Conservation (phyloP, 805 yeast genomes). For the Ogataea minuta region DNA sequence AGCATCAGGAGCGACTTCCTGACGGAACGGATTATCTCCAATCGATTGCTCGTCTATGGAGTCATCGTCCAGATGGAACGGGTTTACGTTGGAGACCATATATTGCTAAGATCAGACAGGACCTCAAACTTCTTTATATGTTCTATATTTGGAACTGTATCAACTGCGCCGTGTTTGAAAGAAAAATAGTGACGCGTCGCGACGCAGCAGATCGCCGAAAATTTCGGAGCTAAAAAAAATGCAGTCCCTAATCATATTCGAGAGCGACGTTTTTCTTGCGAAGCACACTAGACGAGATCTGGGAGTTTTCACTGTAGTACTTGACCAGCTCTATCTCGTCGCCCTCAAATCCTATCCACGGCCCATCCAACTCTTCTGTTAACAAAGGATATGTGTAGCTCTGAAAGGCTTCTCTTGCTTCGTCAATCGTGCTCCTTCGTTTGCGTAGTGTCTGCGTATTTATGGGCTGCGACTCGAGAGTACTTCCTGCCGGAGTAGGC, state of each 20-base stretch:
- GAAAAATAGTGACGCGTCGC: constrained; percentile 6
- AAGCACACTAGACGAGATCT: constrained; percentile 18
- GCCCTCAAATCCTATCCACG: constrained; percentile 57
- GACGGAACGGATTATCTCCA: constrained; percentile 4
- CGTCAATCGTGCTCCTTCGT: constrained; percentile 54
- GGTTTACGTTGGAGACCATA: constrained; percentile 9
- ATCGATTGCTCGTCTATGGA: constrained; percentile 5
- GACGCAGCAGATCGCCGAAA: background rate
- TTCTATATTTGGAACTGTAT: constrained; percentile 9
- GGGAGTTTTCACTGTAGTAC: constrained; percentile 17
- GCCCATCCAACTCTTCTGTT: constrained; percentile 48
- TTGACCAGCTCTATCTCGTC: constrained; percentile 45
- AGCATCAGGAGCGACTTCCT: background rate
- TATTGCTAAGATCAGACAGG: background rate
- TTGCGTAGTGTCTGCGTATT: constrained; percentile 20
- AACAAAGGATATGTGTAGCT: constrained; percentile 51
- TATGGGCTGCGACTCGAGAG: constrained; percentile 4
- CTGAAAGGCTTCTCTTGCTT: constrained; percentile 50
- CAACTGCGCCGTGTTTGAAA: constrained; percentile 11
- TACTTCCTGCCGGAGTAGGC: constrained; percentile 5
- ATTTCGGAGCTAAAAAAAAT: constrained; percentile 3
- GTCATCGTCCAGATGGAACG: constrained; percentile 18
- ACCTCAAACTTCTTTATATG: constrained; percentile 1
- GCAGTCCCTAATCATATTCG: constrained; percentile 21
- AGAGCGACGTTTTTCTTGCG: constrained; percentile 22